These are phyloP conservation scores for Friedmanniomyces simplex DNA, from an alignment of 495 filamentous ascomycete genomes.

Conservation along the genomic window DNA sequence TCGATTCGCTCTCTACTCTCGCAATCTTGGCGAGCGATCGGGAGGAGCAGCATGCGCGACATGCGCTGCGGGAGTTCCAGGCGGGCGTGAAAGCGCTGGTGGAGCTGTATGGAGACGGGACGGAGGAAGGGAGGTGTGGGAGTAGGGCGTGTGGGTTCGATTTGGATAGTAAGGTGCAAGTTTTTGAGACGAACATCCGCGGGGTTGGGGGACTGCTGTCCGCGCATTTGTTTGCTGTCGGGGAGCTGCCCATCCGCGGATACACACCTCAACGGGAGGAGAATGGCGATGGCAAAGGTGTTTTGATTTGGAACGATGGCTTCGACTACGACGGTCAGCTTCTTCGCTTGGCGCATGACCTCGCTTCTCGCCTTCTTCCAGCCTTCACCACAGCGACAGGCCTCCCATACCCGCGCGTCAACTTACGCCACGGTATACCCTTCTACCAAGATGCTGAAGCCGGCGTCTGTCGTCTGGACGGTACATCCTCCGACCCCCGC, in stretches of 20 bases:
- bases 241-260: constrained; percentile 71
- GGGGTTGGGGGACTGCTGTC: constrained; percentile 85
- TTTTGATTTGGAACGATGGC: constrained; percentile 61
- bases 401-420: constrained; percentile 88
- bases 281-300: constrained; percentile 38
- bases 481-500: constrained; percentile 32
- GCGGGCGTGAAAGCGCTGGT: constrained; percentile 69
- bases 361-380: constrained; percentile 72
- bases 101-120: constrained; percentile 77
- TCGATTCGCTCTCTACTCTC: constrained; percentile 88
- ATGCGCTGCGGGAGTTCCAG: constrained; percentile 67
- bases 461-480: constrained; percentile 32
- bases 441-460: constrained; percentile 52
- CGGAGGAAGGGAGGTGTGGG: constrained; percentile 55
- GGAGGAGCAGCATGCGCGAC: constrained; percentile 41
- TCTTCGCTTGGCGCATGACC: constrained; percentile 70
- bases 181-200: constrained; percentile 94
- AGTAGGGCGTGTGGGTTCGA: constrained; percentile 77
- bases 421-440: constrained; percentile 81
- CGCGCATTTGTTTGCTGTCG: constrained; percentile 85
- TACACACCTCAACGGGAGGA: constrained; percentile 43
- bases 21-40: constrained; percentile 69
- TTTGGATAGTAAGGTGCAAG: constrained; percentile 93
- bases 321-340: constrained; percentile 84
- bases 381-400: constrained; percentile 86